A percentile compares a stretch with the other conserved stretches of the same genome.
Conservation (phyloP, 495 filamentous ascomycete species). For the Xylaria intraflava region DNA sequence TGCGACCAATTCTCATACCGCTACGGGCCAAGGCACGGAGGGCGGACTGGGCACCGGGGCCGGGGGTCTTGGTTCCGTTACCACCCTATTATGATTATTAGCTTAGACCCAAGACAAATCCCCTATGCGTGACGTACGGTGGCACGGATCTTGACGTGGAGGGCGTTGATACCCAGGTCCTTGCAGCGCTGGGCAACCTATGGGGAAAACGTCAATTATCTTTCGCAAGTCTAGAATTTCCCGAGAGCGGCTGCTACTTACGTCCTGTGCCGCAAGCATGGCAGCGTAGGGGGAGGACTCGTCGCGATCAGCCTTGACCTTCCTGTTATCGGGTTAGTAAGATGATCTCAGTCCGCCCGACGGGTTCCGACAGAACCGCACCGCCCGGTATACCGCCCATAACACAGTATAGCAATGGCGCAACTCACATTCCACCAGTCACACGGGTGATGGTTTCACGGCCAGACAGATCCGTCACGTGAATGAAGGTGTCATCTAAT, state of each 20-base stretch:
- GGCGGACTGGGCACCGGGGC: constrained; percentile 96
- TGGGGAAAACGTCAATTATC: neutral
- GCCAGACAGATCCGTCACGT: constrained; percentile 98
- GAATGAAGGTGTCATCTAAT: constrained; percentile 61
- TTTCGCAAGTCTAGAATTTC: neutral
- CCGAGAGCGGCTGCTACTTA: neutral
- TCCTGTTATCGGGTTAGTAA: constrained; percentile 28
- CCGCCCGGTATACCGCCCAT: neutral
- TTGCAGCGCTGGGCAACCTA: constrained; percentile 85
- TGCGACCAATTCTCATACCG: constrained; percentile 98
- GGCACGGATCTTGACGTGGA: constrained; percentile 99
- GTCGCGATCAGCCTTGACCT: constrained; percentile 99
- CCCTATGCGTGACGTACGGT: constrained; percentile 67
- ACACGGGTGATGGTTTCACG: constrained; percentile 99
- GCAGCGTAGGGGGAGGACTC: constrained; percentile 99
- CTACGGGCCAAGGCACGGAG: constrained; percentile 97
- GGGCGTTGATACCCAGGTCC: constrained; percentile 96
- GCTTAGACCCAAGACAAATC: neutral
- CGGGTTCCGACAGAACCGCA: neutral
- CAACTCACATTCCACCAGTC: constrained; percentile 78
- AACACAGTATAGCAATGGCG: neutral
- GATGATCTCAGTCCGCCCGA: neutral
- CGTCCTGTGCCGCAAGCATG: constrained; percentile 98
- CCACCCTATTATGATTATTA: constrained; percentile 33
- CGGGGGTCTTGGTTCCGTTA: constrained; percentile 99